Evolutionary conservation across 2,329 filamentous ascomycete species (phyloP).

Genomic region (Alternaria sp.): DNA sequence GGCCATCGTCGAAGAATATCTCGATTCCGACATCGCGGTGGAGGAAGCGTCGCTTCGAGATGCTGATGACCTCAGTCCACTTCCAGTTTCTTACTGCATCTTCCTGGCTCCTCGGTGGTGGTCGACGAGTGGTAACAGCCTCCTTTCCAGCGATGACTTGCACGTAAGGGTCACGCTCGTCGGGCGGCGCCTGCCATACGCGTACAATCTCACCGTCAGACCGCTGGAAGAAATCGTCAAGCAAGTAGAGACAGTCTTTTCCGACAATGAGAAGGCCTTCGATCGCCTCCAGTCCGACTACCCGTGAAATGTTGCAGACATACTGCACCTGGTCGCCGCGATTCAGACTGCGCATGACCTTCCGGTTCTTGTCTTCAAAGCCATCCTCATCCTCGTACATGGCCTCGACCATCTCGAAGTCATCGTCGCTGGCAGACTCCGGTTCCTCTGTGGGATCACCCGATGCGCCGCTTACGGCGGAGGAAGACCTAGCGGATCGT

Average conservation of each 20-base stretch:
- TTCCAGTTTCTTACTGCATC: conserved; percentile 92
- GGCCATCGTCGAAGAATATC: conserved; percentile 95
- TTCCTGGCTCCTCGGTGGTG: conserved; percentile 43
- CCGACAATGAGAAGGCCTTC: conserved; percentile 94
- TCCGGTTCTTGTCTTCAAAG: conserved; percentile 97
- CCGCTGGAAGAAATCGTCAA: conserved; percentile 96
- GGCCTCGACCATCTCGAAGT: conserved; percentile 95
- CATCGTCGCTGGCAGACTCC: conserved; percentile 73
- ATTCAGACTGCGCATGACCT: conserved; percentile 93
- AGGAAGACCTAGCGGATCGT: conserved; percentile 31
- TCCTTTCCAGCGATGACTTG: conserved; percentile 88
- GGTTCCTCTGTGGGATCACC: conserved; percentile 52
- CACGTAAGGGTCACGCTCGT: conserved; percentile 94
- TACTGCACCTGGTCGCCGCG: conserved; percentile 91
- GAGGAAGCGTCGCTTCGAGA: conserved; percentile 93
- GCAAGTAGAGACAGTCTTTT: conserved; percentile 89
- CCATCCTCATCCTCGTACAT: conserved; percentile 84
- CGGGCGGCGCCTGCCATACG: conserved; percentile 88
- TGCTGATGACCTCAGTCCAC: conserved; percentile 92
- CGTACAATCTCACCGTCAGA: conserved; percentile 96
- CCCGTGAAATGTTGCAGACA: conserved; percentile 93
- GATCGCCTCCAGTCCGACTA: conserved; percentile 90
- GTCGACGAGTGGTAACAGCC: conserved; percentile 61
- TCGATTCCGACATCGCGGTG: conserved; percentile 97
- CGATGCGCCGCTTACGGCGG: conserved; percentile 25